phyloP scores from a whole-genome alignment of 2,329 filamentous ascomycete species.

The Zasmidium cellare region DNA sequence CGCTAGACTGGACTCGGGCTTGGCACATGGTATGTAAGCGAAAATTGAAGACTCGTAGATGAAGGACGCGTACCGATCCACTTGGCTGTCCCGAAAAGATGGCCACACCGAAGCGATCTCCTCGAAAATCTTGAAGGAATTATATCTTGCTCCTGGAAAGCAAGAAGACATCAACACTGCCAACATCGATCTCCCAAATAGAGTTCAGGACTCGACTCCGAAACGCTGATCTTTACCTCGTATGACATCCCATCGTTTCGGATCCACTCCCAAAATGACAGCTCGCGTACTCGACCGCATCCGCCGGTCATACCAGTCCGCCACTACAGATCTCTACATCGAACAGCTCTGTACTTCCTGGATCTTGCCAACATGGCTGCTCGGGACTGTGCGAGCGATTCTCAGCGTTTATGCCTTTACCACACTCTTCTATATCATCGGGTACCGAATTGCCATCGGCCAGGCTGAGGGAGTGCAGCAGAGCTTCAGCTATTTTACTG shows the following conservation, averaged over 20 bases:
- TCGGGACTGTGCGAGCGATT: slow-evolving; percentile 59
- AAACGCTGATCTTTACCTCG: neutral
- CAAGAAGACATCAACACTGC: too few relatives aligned
- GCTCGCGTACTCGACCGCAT: neutral
- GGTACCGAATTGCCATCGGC: slow-evolving; percentile 60
- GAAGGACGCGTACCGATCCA: neutral
- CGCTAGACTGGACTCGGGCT: neutral
- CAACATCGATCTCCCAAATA: neutral
- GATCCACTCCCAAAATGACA: neutral
- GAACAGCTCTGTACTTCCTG: slow-evolving; percentile 75
- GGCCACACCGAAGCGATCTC: neutral
- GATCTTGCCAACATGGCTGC: slow-evolving; percentile 66
- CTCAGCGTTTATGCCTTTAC: slow-evolving; percentile 66
- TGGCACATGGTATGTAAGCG: neutral
- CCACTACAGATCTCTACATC: slow-evolving; percentile 18
- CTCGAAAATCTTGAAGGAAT: too few relatives aligned
- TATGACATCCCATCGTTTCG: neutral
- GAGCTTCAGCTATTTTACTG: slow-evolving; percentile 80
- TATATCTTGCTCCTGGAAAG: neutral
- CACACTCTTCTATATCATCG: slow-evolving; percentile 68
- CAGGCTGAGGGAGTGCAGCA: slow-evolving; percentile 50
- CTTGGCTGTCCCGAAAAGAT: neutral
- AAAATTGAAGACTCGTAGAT: neutral
- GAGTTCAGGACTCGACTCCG: neutral
- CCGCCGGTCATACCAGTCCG: slow-evolving; percentile 12